These are phyloP conservation scores for Stephanodiscus minutulus DNA, from an alignment of 108 stramenopile species.

Conservation along the genomic window DNA sequence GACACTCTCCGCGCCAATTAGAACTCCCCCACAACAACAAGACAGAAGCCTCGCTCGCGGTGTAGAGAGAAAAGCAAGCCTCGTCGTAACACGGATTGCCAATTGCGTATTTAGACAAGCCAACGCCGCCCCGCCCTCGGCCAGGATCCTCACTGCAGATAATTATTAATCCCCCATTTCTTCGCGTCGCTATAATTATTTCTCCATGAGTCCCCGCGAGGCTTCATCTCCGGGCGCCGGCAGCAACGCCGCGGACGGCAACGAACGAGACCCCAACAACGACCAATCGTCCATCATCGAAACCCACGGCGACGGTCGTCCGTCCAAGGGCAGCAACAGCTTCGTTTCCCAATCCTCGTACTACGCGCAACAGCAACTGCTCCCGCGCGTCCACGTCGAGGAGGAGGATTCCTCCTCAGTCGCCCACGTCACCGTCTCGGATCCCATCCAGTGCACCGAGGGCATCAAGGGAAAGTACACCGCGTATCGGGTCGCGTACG, in stretches of 20 bases:
- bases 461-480: conserved; percentile 44
- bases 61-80: too few species aligned
- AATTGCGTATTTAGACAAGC: too few species aligned
- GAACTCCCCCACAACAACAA: too few species aligned
- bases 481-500: conserved; percentile 37
- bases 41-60: too few species aligned
- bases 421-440: conserved; percentile 40
- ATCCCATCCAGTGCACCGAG: conserved; percentile 34
- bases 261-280: neutral
- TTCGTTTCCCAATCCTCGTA: too few species aligned
- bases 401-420: neutral
- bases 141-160: too few species aligned
- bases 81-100: too few species aligned
- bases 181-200: neutral
- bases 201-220: neutral
- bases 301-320: neutral
- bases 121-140: too few species aligned
- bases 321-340: too few species aligned
- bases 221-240: neutral
- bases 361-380: neutral
- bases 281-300: neutral
- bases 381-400: too few species aligned
- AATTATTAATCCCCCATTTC: too few species aligned
- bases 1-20: too few species aligned
- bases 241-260: neutral